phyloP scores from a whole-genome alignment of 106 monocot genomes.

The Apostasia shenzhenica region DNA sequence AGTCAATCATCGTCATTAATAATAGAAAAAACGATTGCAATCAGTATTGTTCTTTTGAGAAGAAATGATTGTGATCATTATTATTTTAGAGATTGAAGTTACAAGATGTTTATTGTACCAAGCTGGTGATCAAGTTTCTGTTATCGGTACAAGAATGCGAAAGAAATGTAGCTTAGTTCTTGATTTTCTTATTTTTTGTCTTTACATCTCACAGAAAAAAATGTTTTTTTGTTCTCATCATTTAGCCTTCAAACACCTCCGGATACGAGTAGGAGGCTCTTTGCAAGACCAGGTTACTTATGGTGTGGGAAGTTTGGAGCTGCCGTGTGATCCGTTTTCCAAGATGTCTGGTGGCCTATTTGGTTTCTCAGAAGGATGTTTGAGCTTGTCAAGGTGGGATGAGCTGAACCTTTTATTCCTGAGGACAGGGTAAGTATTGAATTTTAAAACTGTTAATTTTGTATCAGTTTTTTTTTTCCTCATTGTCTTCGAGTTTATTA shows the following conservation, averaged over 20 bases:
- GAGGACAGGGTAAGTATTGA: conserved; percentile 50
- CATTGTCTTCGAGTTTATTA: neutral
- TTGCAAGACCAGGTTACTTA: conserved; percentile 79
- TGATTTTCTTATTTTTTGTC: neutral
- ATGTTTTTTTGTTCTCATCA: neutral
- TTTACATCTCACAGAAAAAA: conserved; percentile 4
- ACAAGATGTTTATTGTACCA: neutral
- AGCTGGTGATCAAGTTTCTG: neutral
- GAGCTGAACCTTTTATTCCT: conserved; percentile 55
- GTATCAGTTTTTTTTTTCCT: neutral
- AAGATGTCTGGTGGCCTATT: conserved; percentile 45
- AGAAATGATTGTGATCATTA: too few relatives aligned
- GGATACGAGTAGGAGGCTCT: conserved; percentile 87
- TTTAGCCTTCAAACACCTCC: conserved; percentile 49
- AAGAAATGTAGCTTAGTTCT: neutral
- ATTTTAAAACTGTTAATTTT: neutral
- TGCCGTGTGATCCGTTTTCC: conserved; percentile 46
- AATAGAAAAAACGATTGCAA: too few relatives aligned
- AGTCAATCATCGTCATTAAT: too few relatives aligned
- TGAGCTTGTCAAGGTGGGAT: conserved; percentile 78
- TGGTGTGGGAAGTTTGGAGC: conserved; percentile 29
- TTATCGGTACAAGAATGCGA: too few relatives aligned
- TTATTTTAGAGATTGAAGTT: too few relatives aligned
- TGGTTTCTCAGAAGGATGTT: conserved; percentile 73
- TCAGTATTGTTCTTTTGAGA: too few relatives aligned